Conservation (phyloP, 768 basidiomycete genomes). For the Sporobolomyces phaffii region DNA sequence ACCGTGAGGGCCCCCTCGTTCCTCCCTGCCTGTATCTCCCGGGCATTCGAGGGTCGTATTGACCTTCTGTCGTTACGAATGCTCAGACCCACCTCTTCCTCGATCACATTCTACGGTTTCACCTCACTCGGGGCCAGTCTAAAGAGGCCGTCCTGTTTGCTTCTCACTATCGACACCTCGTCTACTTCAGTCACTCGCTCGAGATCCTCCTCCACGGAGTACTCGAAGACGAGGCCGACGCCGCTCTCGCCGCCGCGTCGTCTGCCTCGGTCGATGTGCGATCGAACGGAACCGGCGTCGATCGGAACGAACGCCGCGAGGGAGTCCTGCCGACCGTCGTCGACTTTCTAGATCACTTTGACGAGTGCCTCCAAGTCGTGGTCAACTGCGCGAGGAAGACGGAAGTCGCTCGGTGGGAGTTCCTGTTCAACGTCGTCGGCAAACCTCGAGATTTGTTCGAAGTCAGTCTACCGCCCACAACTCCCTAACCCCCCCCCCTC, state of each 20-base stretch:
- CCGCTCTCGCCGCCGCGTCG: background rate
- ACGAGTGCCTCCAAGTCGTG: slow-evolving; percentile 81
- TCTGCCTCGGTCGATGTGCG: slow-evolving; percentile 18
- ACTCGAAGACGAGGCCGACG: slow-evolving; percentile 69
- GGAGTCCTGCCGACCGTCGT: slow-evolving; percentile 61
- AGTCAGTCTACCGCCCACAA: slow-evolving; percentile 50
- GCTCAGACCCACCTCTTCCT: slow-evolving; percentile 83
- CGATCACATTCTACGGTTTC: slow-evolving; percentile 79
- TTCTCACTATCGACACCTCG: slow-evolving; percentile 73
- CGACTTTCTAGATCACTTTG: slow-evolving; percentile 91
- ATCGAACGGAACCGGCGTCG: slow-evolving; percentile 35
- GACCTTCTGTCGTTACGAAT: background rate
- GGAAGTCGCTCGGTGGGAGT: slow-evolving; percentile 82
- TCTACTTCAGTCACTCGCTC: slow-evolving; percentile 87
- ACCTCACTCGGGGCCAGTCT: slow-evolving; percentile 59
- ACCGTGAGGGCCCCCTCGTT: slow-evolving; percentile 54
- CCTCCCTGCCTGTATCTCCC: too few species aligned
- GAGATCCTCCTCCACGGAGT: slow-evolving; percentile 92
- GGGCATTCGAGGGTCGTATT: too few species aligned
- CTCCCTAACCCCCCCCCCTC: too few species aligned
- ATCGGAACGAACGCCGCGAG: slow-evolving; percentile 32
- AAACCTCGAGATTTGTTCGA: slow-evolving; percentile 87
- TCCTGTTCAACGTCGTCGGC: slow-evolving; percentile 82
- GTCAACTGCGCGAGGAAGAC: slow-evolving; percentile 95
- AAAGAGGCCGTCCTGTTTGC: slow-evolving; percentile 80